Evolutionary conservation across 176 grass and related monocot genomes (phyloP).

Genomic region (Oryza brachyantha): DNA sequence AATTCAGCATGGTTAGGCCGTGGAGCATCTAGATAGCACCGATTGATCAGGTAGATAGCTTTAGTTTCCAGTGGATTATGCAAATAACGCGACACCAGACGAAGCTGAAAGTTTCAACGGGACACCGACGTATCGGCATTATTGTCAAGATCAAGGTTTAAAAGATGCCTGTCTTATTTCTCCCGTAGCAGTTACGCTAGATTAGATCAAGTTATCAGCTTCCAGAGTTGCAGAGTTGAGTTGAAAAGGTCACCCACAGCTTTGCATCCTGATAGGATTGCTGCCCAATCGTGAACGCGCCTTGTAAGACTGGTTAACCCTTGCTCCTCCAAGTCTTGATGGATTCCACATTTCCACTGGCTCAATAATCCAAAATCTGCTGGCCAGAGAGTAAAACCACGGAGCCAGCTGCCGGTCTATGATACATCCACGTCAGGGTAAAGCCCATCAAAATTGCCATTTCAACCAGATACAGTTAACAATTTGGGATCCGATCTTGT

Average conservation of each 20-base stretch:
- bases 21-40: neutral
- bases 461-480: neutral
- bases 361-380: neutral
- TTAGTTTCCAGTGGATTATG: neutral
- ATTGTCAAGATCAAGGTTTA: neutral
- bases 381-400: neutral
- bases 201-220: neutral
- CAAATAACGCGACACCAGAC: neutral
- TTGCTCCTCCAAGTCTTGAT: neutral
- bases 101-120: slow-evolving; percentile 18
- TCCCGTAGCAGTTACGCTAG: neutral
- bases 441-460: neutral
- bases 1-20: too few relatives aligned
- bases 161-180: neutral
- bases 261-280: neutral
- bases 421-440: neutral
- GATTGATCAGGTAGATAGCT: neutral
- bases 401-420: neutral
- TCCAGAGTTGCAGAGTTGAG: too few relatives aligned
- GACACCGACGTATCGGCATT: neutral
- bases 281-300: neutral
- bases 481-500: slow-evolving; percentile 10
- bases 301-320: neutral
- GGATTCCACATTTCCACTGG: neutral
- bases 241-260: slow-evolving; percentile 13